Conservation (phyloP, 2,329 filamentous ascomycete species). For the Ophiostoma triangulosporum region DNA sequence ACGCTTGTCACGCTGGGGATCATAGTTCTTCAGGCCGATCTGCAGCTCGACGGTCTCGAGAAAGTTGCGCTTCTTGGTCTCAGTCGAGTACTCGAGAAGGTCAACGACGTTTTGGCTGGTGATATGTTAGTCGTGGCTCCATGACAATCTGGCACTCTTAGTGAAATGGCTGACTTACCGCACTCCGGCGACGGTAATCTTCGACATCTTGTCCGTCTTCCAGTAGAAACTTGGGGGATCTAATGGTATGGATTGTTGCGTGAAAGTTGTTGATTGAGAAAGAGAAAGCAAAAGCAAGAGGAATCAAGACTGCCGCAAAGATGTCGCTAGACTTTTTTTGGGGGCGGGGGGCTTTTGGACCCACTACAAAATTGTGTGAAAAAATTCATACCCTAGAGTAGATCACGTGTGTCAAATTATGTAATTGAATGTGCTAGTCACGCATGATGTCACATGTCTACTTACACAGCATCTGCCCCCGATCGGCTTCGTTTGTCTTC, state of each 20-base stretch:
- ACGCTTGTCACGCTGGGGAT: conserved; percentile 99
- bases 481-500: no score
- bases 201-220: conserved; percentile 79
- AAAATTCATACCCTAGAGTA: not conserved
- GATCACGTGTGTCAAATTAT: not conserved
- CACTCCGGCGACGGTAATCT: conserved; percentile 29
- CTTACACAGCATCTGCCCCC: no score
- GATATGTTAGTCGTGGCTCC: conserved; percentile 5
- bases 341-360: not conserved
- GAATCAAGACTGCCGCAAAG: not conserved
- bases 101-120: conserved; percentile 71
- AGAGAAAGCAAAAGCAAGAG: not conserved
- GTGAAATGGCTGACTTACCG: no score
- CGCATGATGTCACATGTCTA: not conserved
- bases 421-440: not conserved
- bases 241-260: conserved; percentile 19
- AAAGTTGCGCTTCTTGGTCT: conserved; percentile 98
- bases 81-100: conserved; percentile 80
- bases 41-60: conserved; percentile 34
- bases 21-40: conserved; percentile 96
- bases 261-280: conserved; percentile 1
- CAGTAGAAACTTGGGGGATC: conserved; percentile 15
- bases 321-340: not conserved
- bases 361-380: not conserved
- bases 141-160: no score